Conservation (phyloP, 75 land plant species). For the Selaginella tamariscina region DNA sequence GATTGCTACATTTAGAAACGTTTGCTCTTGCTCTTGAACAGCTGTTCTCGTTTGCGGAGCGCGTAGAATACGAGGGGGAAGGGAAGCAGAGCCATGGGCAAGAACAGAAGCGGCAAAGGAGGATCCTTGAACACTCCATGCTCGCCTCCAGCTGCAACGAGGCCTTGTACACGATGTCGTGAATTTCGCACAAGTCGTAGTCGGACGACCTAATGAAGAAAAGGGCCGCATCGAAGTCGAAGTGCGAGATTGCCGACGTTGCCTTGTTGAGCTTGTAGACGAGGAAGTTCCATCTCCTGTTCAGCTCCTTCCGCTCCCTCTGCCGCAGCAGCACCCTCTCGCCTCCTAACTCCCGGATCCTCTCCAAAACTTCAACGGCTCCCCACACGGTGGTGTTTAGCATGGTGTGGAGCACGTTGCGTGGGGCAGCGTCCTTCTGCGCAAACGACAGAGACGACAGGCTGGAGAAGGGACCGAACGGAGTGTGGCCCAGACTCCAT, state of each 20-base stretch:
- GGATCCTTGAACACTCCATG: slow-evolving; percentile 84
- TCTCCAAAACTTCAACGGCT: slow-evolving; percentile 55
- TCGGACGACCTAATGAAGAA: slow-evolving; percentile 73
- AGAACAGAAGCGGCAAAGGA: slow-evolving; percentile 43
- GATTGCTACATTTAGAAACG: slow-evolving; percentile 42
- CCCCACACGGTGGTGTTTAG: slow-evolving; percentile 64
- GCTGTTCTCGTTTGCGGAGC: slow-evolving; percentile 54
- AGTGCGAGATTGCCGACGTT: slow-evolving; percentile 65
- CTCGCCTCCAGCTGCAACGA: slow-evolving; percentile 63
- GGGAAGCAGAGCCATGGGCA: background rate
- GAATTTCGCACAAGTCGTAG: slow-evolving; percentile 71
- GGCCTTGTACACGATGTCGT: slow-evolving; percentile 57
- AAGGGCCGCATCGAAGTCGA: slow-evolving; percentile 76
- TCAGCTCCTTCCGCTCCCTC: slow-evolving; percentile 43
- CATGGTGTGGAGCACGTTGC: slow-evolving; percentile 62
- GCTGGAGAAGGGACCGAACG: slow-evolving; percentile 96
- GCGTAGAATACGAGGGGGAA: slow-evolving; percentile 15
- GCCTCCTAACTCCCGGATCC: slow-evolving; percentile 68
- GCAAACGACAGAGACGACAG: slow-evolving; percentile 64
- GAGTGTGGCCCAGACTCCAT: slow-evolving; percentile 93
- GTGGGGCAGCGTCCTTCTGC: slow-evolving; percentile 80
- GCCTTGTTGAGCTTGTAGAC: slow-evolving; percentile 77
- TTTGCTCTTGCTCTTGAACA: slow-evolving; percentile 80
- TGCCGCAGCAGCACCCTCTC: slow-evolving; percentile 44
- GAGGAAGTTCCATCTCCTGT: slow-evolving; percentile 76